phyloP scores from a whole-genome alignment of 176 grass and related monocot species.

The Guadua angustifolia region DNA sequence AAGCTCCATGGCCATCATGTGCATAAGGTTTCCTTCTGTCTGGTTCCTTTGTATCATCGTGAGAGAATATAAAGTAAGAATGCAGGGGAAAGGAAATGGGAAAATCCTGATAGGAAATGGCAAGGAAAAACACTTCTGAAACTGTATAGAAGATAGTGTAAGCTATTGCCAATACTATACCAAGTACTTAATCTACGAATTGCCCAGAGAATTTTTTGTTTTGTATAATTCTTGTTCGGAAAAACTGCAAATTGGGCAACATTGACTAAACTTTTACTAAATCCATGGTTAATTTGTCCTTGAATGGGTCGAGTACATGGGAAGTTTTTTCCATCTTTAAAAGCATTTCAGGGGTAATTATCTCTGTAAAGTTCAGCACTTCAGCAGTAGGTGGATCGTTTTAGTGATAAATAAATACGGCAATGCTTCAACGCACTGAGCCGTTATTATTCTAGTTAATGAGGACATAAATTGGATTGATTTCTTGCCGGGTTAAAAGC shows the following conservation, averaged over 20 bases:
- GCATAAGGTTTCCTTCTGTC: background rate
- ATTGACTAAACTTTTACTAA: no score
- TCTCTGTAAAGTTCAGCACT: background rate
- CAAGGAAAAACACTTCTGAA: no score
- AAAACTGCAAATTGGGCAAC: no score
- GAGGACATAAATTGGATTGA: conserved; percentile 6
- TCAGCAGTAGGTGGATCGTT: background rate
- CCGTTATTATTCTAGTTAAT: background rate
- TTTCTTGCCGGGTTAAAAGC: background rate
- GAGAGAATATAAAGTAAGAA: background rate
- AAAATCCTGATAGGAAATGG: background rate
- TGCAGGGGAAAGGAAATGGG: background rate
- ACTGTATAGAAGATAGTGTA: no score
- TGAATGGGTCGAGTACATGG: no score
- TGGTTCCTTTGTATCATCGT: background rate
- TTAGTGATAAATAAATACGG: background rate
- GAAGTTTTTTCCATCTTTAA: background rate
- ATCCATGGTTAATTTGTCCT: no score
- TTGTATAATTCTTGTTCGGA: no score
- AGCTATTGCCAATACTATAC: no score
- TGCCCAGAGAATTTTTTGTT: no score
- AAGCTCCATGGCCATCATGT: conserved; percentile 11
- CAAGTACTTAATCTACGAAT: no score
- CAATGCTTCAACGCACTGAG: conserved; percentile 9
- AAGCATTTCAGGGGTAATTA: background rate